Base-by-base conservation (phyloP, 108 stramenopile species). In the Cyclotella atomus region DNA sequence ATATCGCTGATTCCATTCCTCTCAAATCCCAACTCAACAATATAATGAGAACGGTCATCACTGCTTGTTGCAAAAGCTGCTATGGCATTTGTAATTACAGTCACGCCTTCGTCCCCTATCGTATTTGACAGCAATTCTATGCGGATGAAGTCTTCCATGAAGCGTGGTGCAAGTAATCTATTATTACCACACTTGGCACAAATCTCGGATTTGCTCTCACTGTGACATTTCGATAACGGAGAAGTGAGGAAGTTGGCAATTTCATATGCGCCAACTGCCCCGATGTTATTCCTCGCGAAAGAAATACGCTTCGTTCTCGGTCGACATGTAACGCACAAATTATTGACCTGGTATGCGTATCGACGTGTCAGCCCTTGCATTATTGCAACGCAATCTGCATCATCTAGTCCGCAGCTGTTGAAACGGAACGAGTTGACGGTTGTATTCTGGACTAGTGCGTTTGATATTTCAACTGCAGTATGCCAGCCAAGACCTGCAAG, bases 11-110 rank as follows among this genome's bases (percentile, higher is more conserved):
- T 55, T 43, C 28, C 19, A 61, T 73, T 73, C 28, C 34, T 35
- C 30, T 73, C 72, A 10, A 73, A 28, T n/a, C 72, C 72, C 6
- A 73, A 36, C 34, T 73, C 52, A 17, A 45, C 53, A 43, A 73
- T 64, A 19, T 30, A 64, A 28, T 60, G 46, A 27, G 53, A 45
- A 0, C 32, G 44, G 17, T 21, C 47, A 32, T 23, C 38, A 41
- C 19, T 53, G 28, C 25, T 38, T 41, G 41, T 16, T 55, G 43
- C 28, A 43, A 35, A 36, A 3, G 46, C 23, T 9, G 27, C 17
- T 8, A 73, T 73, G 61, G 72, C 62, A 55, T 64, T n/a, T 19
- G 72, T 38, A 24, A 73, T 45, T 27, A 41, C 54, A 29, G 35
- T 55, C 36, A 41, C 62, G 10, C 72, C 72, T 14, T 54, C 72